A percentile compares a stretch with the other conserved stretches of the same genome.
These are phyloP conservation scores for Naegleria lovaniensis DNA, from an alignment of 208 protist genomes.

Conservation along the genomic window DNA sequence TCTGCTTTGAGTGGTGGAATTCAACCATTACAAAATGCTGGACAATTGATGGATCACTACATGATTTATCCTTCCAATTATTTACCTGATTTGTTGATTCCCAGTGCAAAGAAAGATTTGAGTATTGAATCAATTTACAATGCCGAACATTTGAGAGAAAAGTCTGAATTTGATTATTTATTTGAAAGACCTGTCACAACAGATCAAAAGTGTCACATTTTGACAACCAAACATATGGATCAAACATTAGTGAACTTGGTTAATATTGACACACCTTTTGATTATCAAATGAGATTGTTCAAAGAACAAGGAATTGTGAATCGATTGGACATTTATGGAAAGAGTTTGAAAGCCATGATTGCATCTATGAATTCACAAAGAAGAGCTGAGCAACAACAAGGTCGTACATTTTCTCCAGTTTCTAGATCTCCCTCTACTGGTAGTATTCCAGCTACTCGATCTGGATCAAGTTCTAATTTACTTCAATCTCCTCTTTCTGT, in stretches of 20 bases:
- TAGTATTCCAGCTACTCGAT: background rate
- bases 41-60: background rate
- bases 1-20: background rate
- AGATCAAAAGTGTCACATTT: background rate
- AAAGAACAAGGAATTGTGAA: background rate
- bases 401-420: background rate
- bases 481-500: background rate
- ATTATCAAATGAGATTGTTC: background rate
- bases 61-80: background rate
- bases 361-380: background rate
- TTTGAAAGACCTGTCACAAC: background rate
- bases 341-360: background rate
- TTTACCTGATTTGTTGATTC: background rate
- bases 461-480: background rate
- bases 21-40: background rate
- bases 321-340: background rate
- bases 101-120: background rate
- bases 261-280: background rate
- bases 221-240: background rate
- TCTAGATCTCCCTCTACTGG: background rate
- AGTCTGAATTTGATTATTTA: background rate
- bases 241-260: background rate
- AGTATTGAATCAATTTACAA: background rate
- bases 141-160: background rate
- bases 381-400: background rate